Base-by-base conservation (phyloP, 805 yeast genomes). In the Lipomyces japonicus region DNA sequence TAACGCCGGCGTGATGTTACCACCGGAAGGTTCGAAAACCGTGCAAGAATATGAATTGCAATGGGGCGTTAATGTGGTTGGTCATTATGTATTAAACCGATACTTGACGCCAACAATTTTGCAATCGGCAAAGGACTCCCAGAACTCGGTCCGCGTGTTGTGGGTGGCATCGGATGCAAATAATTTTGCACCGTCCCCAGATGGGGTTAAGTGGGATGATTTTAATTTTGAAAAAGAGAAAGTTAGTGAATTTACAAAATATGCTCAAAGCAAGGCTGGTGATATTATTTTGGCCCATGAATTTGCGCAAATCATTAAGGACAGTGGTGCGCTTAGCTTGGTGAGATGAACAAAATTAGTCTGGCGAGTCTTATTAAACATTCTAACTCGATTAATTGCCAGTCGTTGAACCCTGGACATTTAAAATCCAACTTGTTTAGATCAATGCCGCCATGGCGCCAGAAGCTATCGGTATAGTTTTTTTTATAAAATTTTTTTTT, bases 191-290 rank as follows among this genome's bases (percentile, higher is more conserved):
- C 64, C 74, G 0, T 64, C 65, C 4, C 21, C 42, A 4, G 64
- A 65, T n/a, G 73, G 69, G 18, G 65, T 74, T 18, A 55, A 69
- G 37, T 64, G 67, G 53, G 68, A 65, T 39, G 71, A 70, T 48
- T 57, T 70, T 39, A 61, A 62, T 34, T 53, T 55, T 54, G 61
- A 56, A 32, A 58, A 55, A 35, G 34, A 31, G 2, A 16, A 45
- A 10, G 54, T 40, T 1, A 21, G 22, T 21, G 48, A 35, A 40
- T 51, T 39, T 49, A 41, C 59, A 53, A 16, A 48, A 42, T 74
- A 77, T 57, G 74, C 70, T 3, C 75, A 73, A 57, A 68, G 75
- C 28, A 77, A 77, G 61, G 75, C 76, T 1, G 65, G 69, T 28
- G 65, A 66, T 44, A 56, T 69, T 24, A 41, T 54, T 3, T 37